A percentile compares a stretch with the other conserved stretches of the same genome.
These are phyloP conservation scores for Fusarium keratoplasticum DNA, from an alignment of 2,329 filamentous ascomycete genomes.

Conservation along the genomic window DNA sequence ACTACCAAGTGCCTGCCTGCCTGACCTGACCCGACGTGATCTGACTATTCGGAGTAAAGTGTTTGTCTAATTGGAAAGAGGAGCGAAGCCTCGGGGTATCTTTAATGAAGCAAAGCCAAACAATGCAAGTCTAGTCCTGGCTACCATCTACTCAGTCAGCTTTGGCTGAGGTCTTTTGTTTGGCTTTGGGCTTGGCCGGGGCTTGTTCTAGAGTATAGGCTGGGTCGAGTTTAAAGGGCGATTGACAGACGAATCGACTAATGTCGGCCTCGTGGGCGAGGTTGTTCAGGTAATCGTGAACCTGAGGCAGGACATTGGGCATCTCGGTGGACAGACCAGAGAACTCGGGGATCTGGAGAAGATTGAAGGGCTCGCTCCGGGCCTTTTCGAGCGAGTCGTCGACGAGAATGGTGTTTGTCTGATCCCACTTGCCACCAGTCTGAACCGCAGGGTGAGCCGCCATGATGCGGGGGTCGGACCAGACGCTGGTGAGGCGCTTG, in stretches of 20 bases:
- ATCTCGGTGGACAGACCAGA: slow-evolving; percentile 56
- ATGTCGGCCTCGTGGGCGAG: slow-evolving; percentile 69
- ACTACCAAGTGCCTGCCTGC: neutral
- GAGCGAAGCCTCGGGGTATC: slow-evolving; percentile 31
- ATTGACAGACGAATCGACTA: slow-evolving; percentile 67
- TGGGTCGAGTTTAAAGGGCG: slow-evolving; percentile 60
- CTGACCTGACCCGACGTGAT: neutral
- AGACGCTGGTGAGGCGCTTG: slow-evolving; percentile 82
- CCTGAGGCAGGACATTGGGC: slow-evolving; percentile 63
- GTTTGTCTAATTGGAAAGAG: slow-evolving; percentile 15
- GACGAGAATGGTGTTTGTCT: slow-evolving; percentile 88
- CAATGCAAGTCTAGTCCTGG: neutral
- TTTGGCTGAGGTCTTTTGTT: neutral
- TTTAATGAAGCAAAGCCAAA: slow-evolving; percentile 10
- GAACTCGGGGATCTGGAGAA: slow-evolving; percentile 86
- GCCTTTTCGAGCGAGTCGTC: slow-evolving; percentile 89
- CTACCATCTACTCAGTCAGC: neutral
- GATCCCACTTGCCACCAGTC: slow-evolving; percentile 70
- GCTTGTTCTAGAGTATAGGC: slow-evolving; percentile 35
- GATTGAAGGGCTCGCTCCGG: slow-evolving; percentile 83
- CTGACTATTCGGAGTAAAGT: neutral
- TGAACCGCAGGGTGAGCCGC: slow-evolving; percentile 57
- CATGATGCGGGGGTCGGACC: slow-evolving; percentile 64
- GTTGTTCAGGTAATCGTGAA: slow-evolving; percentile 71
- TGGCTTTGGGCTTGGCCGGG: neutral